Evolutionary conservation across 768 basidiomycete genomes (phyloP), one percentile per base, ranked within the genome.

Genomic region (Coprinellus aureogranulatus): DNA sequence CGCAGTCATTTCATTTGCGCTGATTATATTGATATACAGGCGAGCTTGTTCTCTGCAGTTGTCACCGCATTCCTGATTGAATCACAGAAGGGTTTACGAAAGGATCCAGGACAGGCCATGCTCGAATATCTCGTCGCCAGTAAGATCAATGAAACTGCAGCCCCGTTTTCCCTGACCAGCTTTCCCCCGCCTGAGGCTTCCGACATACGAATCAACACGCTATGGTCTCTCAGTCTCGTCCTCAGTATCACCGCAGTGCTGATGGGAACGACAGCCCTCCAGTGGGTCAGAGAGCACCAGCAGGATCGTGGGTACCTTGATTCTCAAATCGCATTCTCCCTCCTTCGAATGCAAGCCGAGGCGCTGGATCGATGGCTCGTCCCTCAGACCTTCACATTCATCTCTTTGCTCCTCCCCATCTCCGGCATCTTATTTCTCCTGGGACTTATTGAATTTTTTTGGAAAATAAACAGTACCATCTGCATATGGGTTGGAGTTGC

Each of bases 341-440:
- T 67, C 2, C 64, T 68, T 10, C 67, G 70, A 34, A 59, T 72
- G 57, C 69, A 69, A 6, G 65, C 65, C 46, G 66, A 72, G 31
- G 69, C 68, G 9, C 59, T 72, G 20, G 22, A 62, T 10, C 50
- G 39, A 14, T 74, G 72, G 72, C 58, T 64, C 16, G 67, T 74
- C 14, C 69, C 68, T 0, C 49, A 56, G 14, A 71, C 71, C 18
- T 49, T 72, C 9, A 62, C 68, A 3, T 41, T 62, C 2, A 62
- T 74, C 18, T 69, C 69, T 8, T 53, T 72, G 14, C 55, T 72
- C 11, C 62, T 74, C 12, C 70, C 72, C 53, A 51, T 60, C 11
- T 65, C 70, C 8, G 55, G 72, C 23, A 57, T 70, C 4, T 56
- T 72, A 2, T 74, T 74, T 57, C 68, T 71, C 40, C 53, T 57